These are phyloP conservation scores for Triglochin maritima DNA, from an alignment of 106 monocot genomes.

Conservation along the genomic window DNA sequence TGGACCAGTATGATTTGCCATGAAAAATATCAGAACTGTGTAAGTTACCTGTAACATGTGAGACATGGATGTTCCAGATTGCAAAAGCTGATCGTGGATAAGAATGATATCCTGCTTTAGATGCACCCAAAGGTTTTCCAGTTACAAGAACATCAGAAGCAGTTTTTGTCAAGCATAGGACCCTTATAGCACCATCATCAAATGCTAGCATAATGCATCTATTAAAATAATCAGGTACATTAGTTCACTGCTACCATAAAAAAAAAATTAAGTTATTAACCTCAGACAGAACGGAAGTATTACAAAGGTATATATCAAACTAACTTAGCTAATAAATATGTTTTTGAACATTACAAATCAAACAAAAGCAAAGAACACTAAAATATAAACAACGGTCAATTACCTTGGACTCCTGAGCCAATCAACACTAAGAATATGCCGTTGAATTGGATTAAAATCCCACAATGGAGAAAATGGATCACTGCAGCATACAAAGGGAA, in stretches of 20 bases:
- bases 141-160: slow-evolving; percentile 5
- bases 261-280: neutral
- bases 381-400: neutral
- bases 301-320: too few species aligned
- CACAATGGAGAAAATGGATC: slow-evolving; percentile 72
- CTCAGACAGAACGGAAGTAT: too few species aligned
- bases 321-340: neutral
- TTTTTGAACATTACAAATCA: neutral
- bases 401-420: slow-evolving; percentile 77
- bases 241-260: neutral
- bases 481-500: slow-evolving; percentile 22
- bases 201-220: slow-evolving; percentile 9
- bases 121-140: slow-evolving; percentile 7
- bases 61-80: slow-evolving; percentile 18
- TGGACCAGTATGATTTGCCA: too few species aligned
- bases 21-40: too few species aligned
- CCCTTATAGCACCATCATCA: slow-evolving; percentile 17
- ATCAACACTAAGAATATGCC: slow-evolving; percentile 51
- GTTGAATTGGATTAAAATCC: slow-evolving; percentile 48
- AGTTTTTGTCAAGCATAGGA: slow-evolving; percentile 17
- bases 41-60: slow-evolving; percentile 16
- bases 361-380: neutral
- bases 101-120: slow-evolving; percentile 12
- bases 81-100: slow-evolving; percentile 13
- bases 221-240: neutral